Base-by-base conservation (phyloP, 2,329 filamentous ascomycete species). In the Nigrospora osmanthi region DNA sequence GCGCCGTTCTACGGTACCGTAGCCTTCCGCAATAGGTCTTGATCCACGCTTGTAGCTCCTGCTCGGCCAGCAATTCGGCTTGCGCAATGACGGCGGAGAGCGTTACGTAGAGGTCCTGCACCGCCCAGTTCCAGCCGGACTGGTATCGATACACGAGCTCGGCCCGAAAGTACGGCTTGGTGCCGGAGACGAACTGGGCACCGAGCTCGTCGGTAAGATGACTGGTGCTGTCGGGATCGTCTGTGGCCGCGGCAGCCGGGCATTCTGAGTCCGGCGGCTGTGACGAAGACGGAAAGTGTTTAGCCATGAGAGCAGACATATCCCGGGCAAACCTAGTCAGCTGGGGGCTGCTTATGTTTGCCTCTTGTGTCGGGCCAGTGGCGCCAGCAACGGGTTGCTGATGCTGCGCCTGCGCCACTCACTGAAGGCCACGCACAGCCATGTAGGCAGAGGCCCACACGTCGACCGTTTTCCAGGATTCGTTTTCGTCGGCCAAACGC, bases 321-420 rank as follows among this genome's bases (percentile, higher is more conserved):
- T 35, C 34, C 12, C n/a, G 34, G 6, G 34, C 34, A 11, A 35
- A 35, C 11, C n/a, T 14, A 6, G 34, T 12, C 15, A 35, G 34
- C 34, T 35, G 34, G 4, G 34, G 34, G 15, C 34, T 35, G 12
- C 34, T 35, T 12, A 11, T 35, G 4, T 4, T 5, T 4, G 19
- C 19, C n/a, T 35, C 33, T n/a, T n/a, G n/a, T n/a, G n/a, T n/a
- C n/a, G n/a, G n/a, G n/a, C 12, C 33, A 4, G 4, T 4, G 33
- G 33, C 9, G 33, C 33, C 33, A 4, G 33, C 4, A 10, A 3
- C 13, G 3, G 4, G 13, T 10, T 4, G 14, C 6, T 11, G 13
- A 2, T 35, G 34, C 15, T 35, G 34, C 6, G 34, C 6, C 15
- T 35, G 34, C 34, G 12, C 6, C 91, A 35, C 6, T 2, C 6